Conservation (phyloP, 1,284 basidiomycete species). For the Puccinia coronata region DNA sequence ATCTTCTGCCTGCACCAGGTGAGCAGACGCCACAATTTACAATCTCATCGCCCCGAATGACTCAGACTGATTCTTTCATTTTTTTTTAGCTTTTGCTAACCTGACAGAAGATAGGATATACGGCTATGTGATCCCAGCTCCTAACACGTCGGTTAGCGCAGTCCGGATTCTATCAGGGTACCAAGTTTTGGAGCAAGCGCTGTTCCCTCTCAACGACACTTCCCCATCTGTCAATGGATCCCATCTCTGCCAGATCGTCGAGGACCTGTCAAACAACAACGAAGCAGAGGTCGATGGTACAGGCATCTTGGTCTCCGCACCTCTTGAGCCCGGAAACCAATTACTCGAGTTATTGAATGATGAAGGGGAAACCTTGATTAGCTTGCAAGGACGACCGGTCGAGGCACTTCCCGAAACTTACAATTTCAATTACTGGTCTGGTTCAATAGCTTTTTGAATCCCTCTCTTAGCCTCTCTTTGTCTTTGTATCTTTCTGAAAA, state of each 20-base stretch:
- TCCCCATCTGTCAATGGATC: constrained; percentile 8
- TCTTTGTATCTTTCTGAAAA: not conserved
- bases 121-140: constrained; percentile 40
- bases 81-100: constrained; percentile 21
- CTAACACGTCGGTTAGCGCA: constrained; percentile 25
- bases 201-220: constrained; percentile 28
- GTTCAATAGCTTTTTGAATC: constrained; percentile 27
- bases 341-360: constrained; percentile 27
- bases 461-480: not conserved
- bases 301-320: constrained; percentile 40
- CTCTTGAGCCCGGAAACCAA: constrained; percentile 43
- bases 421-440: constrained; percentile 49
- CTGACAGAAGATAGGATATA: constrained; percentile 46
- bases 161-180: constrained; percentile 39
- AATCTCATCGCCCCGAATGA: not conserved
- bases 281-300: constrained; percentile 40
- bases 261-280: constrained; percentile 33
- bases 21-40: not conserved
- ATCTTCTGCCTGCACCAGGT: constrained; percentile 36
- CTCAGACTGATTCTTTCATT: constrained; percentile 1
- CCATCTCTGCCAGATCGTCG: constrained; percentile 33
- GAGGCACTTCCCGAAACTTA: constrained; percentile 35
- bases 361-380: constrained; percentile 23
- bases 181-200: constrained; percentile 41
- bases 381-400: constrained; percentile 33